These are phyloP conservation scores for Suillus alpinus DNA, from an alignment of 768 basidiomycete genomes.

Conservation along the genomic window DNA sequence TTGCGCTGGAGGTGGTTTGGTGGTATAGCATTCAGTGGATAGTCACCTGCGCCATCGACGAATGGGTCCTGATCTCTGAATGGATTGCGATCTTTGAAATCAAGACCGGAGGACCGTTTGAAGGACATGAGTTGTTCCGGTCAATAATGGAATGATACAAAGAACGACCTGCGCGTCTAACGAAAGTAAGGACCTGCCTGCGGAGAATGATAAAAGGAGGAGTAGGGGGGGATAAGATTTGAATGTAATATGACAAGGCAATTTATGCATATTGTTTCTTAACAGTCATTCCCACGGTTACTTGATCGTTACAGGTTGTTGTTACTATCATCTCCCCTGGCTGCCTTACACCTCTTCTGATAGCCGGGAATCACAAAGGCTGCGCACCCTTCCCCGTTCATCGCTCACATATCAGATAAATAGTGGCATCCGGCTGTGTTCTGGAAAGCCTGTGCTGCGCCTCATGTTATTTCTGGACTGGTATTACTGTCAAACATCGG, in stretches of 20 bases:
- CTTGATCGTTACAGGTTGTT: background rate
- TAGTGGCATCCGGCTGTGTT: background rate
- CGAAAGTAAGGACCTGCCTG: slow-evolving; percentile 26
- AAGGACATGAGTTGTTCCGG: slow-evolving; percentile 25
- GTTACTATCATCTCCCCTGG: background rate
- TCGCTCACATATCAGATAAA: background rate
- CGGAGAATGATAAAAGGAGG: slow-evolving; percentile 9
- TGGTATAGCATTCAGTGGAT: slow-evolving; percentile 24
- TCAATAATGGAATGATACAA: slow-evolving; percentile 1
- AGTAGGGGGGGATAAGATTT: background rate
- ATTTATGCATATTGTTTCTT: background rate
- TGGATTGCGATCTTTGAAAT: slow-evolving; percentile 59
- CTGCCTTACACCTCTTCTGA: background rate
- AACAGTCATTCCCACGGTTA: background rate
- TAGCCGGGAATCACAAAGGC: background rate
- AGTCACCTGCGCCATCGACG: slow-evolving; percentile 29
- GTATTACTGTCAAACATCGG: background rate
- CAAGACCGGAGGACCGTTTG: slow-evolving; percentile 60
- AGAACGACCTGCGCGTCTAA: slow-evolving; percentile 25
- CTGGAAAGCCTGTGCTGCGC: background rate
- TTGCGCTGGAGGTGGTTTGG: slow-evolving; percentile 68
- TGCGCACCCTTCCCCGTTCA: background rate
- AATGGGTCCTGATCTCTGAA: slow-evolving; percentile 52
- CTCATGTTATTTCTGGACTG: background rate
- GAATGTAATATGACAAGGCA: background rate